These are phyloP conservation scores for Mesostigma viride DNA, from an alignment of 139 green algal genomes.

Conservation along the genomic window DNA sequence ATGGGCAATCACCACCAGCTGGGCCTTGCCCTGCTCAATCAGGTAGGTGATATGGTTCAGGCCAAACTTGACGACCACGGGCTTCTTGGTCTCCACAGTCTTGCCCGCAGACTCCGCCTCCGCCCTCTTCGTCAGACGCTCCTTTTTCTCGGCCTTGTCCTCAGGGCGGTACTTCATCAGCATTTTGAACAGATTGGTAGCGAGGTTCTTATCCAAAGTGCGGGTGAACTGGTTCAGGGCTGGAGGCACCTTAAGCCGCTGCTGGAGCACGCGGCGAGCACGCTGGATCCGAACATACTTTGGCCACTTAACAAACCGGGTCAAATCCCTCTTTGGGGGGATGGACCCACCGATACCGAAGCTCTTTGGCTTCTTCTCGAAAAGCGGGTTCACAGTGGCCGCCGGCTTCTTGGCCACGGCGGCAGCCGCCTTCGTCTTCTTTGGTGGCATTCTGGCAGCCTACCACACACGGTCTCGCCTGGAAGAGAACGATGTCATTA, in stretches of 20 bases:
- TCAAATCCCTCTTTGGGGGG: constrained; percentile 79
- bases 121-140: constrained; percentile 73
- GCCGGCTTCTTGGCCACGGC: background rate
- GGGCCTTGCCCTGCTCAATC: constrained; percentile 86
- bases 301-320: constrained; percentile 97
- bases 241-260: constrained; percentile 63
- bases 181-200: constrained; percentile 84
- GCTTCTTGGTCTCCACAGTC: constrained; percentile 92
- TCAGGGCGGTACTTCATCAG: constrained; percentile 97
- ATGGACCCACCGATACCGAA: constrained; percentile 81
- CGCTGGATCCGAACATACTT: constrained; percentile 97
- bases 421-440: background rate
- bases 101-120: constrained; percentile 39
- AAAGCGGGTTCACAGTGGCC: constrained; percentile 66
- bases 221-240: constrained; percentile 77
- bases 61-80: constrained; percentile 95
- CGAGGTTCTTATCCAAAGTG: constrained; percentile 82
- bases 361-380: constrained; percentile 81
- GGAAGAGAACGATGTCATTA: too few relatives aligned
- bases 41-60: constrained; percentile 98
- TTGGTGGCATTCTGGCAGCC: too few relatives aligned
- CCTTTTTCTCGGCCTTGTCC: constrained; percentile 90
- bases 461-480: too few relatives aligned
- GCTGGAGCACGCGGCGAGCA: constrained; percentile 84
- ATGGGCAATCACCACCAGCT: constrained; percentile 95